These are phyloP conservation scores for Penicillium sumatraense DNA, from an alignment of 2,329 filamentous ascomycete species.

Conservation along the genomic window DNA sequence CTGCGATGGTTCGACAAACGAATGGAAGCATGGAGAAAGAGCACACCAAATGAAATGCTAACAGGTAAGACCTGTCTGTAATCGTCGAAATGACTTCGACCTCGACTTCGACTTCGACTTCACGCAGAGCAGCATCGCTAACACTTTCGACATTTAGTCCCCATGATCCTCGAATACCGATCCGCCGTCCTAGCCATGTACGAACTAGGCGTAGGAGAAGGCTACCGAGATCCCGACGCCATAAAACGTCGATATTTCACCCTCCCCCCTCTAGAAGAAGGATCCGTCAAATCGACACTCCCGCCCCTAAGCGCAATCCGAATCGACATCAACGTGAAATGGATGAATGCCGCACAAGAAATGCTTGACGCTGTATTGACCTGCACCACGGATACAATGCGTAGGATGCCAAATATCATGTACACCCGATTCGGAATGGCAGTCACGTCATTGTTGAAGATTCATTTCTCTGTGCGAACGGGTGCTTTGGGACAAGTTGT, in stretches of 20 bases:
- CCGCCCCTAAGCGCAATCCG: constrained; percentile 37
- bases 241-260: constrained; percentile 39
- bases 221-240: constrained; percentile 41
- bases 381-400: constrained; percentile 39
- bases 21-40: constrained; percentile 40
- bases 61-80: constrained; percentile 36
- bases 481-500: constrained; percentile 38
- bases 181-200: constrained; percentile 38
- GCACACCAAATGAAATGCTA: constrained; percentile 31
- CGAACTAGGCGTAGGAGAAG: constrained; percentile 40
- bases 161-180: constrained; percentile 37
- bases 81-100: no score
- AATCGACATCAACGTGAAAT: constrained; percentile 43
- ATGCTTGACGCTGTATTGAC: constrained; percentile 37
- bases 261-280: constrained; percentile 33
- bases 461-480: constrained; percentile 38
- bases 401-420: constrained; percentile 38
- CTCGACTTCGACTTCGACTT: no score
- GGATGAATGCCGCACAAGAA: constrained; percentile 42
- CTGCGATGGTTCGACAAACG: constrained; percentile 42
- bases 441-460: constrained; percentile 39
- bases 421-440: constrained; percentile 39
- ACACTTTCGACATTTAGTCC: constrained; percentile 20
- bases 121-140: no score
- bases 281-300: constrained; percentile 7